Percentiles rank a stretch among this genome's conserved stretches.
These are phyloP conservation scores for Gossypium bickii DNA, from an alignment of 345 rosid genomes.

Conservation along the genomic window DNA sequence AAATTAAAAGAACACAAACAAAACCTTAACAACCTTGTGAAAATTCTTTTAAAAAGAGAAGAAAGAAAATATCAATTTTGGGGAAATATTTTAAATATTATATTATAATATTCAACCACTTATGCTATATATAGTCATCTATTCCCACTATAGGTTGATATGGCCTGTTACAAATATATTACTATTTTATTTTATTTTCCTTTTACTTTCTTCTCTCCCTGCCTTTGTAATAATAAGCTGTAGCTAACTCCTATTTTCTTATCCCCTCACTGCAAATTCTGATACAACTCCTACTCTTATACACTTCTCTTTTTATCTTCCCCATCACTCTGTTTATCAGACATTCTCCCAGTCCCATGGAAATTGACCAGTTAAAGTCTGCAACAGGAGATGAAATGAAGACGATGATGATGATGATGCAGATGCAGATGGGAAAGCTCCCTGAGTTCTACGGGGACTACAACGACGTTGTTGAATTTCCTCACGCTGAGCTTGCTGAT, in stretches of 20 bases:
- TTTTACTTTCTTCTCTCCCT: background rate
- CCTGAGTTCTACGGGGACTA: conserved; percentile 26
- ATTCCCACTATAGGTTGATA: conserved; percentile 5
- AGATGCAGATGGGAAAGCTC: conserved; percentile 35
- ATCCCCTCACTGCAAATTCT: conserved; percentile 34
- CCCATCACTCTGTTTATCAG: conserved; percentile 37
- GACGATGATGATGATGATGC: conserved; percentile 32
- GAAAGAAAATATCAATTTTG: too few relatives aligned
- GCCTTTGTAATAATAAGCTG: background rate
- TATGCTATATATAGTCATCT: conserved; percentile 23
- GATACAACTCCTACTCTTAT: conserved; percentile 33
- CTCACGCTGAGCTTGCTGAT: conserved; percentile 20
- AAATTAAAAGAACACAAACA: conserved; percentile 1
- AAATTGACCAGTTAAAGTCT: conserved; percentile 32
- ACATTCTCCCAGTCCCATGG: conserved; percentile 28
- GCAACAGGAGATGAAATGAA: conserved; percentile 35
- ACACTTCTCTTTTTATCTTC: conserved; percentile 28
- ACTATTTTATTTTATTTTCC: conserved; percentile 4
- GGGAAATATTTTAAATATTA: background rate
- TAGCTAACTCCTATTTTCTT: background rate
- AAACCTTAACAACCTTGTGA: conserved; percentile 26
- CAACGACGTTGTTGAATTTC: conserved; percentile 18
- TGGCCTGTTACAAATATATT: conserved; percentile 35
- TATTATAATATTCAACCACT: conserved; percentile 15
- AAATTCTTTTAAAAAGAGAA: background rate